These are phyloP conservation scores for Hypoxylon trugodes DNA, from an alignment of 495 filamentous ascomycete species.

Conservation along the genomic window DNA sequence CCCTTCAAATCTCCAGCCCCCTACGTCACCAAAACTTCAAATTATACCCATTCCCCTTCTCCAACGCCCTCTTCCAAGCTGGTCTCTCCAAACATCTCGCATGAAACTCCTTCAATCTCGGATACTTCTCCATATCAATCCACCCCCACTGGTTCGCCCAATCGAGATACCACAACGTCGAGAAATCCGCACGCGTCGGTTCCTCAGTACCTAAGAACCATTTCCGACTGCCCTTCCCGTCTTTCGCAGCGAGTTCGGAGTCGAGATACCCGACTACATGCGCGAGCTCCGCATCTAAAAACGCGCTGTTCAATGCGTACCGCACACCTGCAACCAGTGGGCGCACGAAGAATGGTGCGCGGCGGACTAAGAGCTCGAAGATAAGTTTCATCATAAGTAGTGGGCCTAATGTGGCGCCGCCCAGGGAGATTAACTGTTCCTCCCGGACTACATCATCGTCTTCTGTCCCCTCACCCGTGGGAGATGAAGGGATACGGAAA, in stretches of 20 bases:
- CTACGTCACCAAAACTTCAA: slow-evolving; percentile 15
- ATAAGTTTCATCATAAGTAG: slow-evolving; percentile 22
- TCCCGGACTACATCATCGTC: slow-evolving; percentile 40
- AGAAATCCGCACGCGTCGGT: slow-evolving; percentile 37
- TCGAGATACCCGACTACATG: slow-evolving; percentile 16
- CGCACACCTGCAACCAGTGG: neutral
- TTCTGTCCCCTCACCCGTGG: neutral
- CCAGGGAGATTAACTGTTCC: slow-evolving; percentile 33
- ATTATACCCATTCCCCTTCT: slow-evolving; percentile 47
- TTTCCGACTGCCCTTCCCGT: slow-evolving; percentile 3
- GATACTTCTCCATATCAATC: slow-evolving; percentile 36
- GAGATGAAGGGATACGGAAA: slow-evolving; percentile 15
- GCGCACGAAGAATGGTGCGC: slow-evolving; percentile 24
- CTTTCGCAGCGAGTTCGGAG: slow-evolving; percentile 11
- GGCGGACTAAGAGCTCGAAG: slow-evolving; percentile 1
- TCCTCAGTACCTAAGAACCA: slow-evolving; percentile 34
- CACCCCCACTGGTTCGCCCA: slow-evolving; percentile 32
- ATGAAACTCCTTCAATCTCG: slow-evolving; percentile 34
- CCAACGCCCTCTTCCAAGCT: slow-evolving; percentile 42
- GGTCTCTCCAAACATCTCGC: slow-evolving; percentile 29
- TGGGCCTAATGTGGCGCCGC: slow-evolving; percentile 15
- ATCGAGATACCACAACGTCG: slow-evolving; percentile 36
- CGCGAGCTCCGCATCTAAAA: slow-evolving; percentile 24
- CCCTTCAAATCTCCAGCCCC: too few relatives aligned
- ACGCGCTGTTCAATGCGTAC: slow-evolving; percentile 6